Conservation (phyloP, 164 flowering plant species). For the Litsea cubeba region DNA sequence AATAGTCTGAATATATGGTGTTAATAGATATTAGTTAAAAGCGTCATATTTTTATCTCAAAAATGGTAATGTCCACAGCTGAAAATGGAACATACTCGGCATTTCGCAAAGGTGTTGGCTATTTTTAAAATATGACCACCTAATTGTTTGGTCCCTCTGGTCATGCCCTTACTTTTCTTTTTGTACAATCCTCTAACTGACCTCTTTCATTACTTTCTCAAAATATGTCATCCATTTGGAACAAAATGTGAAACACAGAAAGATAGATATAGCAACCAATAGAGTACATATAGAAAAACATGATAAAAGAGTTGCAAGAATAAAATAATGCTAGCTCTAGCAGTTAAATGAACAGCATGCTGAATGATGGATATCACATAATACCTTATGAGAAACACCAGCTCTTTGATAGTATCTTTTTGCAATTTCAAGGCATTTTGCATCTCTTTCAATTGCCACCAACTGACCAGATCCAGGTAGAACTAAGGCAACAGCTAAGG, state of each 20-base stretch:
- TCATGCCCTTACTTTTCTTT: no score
- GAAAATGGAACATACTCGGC: no score
- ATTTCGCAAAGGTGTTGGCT: no score
- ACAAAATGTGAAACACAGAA: slow-evolving; percentile 1
- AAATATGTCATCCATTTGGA: background rate
- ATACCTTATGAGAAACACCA: slow-evolving; percentile 83
- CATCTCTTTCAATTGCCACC: slow-evolving; percentile 55
- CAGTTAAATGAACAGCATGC: background rate
- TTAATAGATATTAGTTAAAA: no score
- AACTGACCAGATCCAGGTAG: slow-evolving; percentile 70
- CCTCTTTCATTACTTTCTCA: background rate
- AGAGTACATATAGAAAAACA: background rate
- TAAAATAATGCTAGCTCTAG: background rate
- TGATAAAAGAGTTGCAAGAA: background rate
- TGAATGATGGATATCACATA: background rate
- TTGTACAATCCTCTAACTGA: no score
- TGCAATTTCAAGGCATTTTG: slow-evolving; percentile 67
- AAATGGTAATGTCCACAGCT: no score
- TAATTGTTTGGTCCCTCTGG: no score
- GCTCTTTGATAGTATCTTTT: slow-evolving; percentile 65
- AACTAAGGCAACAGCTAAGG: slow-evolving; percentile 82
- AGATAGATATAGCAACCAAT: background rate
- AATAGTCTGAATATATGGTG: no score
- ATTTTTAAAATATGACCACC: no score
- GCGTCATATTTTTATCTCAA: no score